Evolutionary conservation across 1,139 yeast species (phyloP).

Genomic region (Pichia sp.): DNA sequence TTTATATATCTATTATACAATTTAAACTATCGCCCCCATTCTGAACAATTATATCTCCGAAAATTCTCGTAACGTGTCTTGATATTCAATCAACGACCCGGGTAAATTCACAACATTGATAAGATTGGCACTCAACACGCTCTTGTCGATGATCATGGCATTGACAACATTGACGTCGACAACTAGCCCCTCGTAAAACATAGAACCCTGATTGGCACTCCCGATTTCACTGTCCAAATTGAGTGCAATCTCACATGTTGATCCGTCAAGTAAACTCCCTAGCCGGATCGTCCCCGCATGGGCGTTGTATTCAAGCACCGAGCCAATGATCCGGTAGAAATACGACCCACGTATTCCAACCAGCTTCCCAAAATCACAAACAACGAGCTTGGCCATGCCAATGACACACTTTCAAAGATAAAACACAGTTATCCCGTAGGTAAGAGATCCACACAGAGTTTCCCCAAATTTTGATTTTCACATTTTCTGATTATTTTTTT

Average conservation of each 20-base stretch:
- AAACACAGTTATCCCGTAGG: not conserved
- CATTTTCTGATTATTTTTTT: not conserved
- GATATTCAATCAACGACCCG: conserved; percentile 3
- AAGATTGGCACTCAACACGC: not conserved
- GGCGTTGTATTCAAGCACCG: conserved; percentile 28
- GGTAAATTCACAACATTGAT: conserved; percentile 5
- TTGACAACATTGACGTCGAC: conserved; percentile 8
- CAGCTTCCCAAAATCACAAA: conserved; percentile 10
- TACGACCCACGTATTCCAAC: not conserved
- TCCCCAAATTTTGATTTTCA: not conserved
- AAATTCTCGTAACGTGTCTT: not conserved
- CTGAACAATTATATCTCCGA: not conserved
- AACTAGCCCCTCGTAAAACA: conserved; percentile 8
- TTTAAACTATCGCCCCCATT: not conserved
- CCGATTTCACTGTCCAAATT: conserved; percentile 2
- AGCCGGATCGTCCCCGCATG: conserved; percentile 19
- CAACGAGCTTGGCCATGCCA: conserved; percentile 28
- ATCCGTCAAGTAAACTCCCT: conserved; percentile 11
- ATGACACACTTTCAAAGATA: not conserved
- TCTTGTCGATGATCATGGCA: not conserved
- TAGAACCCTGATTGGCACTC: not conserved
- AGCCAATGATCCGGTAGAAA: conserved; percentile 29
- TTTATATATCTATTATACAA: conserved; percentile 1
- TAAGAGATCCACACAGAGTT: too few relatives aligned
- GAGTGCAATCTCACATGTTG: conserved; percentile 11